Evolutionary conservation across 1,284 basidiomycete species (phyloP), one percentile per base, ranked within the genome.

Genomic region (Schizophyllum commune): DNA sequence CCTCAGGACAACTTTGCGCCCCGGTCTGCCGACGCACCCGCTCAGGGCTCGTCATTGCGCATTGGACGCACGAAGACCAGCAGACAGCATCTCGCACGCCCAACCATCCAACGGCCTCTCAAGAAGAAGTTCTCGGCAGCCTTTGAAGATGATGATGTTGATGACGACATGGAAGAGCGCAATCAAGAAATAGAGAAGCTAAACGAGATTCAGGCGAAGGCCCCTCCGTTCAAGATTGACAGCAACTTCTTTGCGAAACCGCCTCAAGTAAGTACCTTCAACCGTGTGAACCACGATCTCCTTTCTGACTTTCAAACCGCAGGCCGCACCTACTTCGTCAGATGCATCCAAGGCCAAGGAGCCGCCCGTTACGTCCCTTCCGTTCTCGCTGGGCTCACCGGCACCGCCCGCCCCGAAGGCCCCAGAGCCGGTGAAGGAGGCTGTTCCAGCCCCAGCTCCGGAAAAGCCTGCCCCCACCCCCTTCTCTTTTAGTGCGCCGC

Each of bases 161-260:
- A 75, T 58, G 79, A 79, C 20, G 76, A 76, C 32, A 66, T 69
- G n/a, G 69, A 73, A 39, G 74, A 76, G 55, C 73, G 74, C 52
- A 69, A 67, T 61, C 75, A 75, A 63, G 81, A 81, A 55, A 71
- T 74, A 52, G 74, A 77, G 60, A 70, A 71, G 58, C 70, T 81
- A 11, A 80, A 84, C 62, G 82, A 83, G 68, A 79, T 79, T 11
- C 77, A 80, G 19, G 82, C 79, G 68, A 78, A 77, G 60, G 75
- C 73, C 13, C 84, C 86, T 1, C 72, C 76, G 9, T 90, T 86
- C 68, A 76, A 83, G 55, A 75, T 85, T 22, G 83, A 86, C n/a
- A 70, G 76, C 58, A 82, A 80, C 1, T 91, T 91, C 71, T 91
- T 91, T 66, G 80, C 84, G 1, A 81, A 83, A 65, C 80, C 83